These are phyloP conservation scores for Syzygium grande DNA, from an alignment of 345 rosid species.

Conservation along the genomic window DNA sequence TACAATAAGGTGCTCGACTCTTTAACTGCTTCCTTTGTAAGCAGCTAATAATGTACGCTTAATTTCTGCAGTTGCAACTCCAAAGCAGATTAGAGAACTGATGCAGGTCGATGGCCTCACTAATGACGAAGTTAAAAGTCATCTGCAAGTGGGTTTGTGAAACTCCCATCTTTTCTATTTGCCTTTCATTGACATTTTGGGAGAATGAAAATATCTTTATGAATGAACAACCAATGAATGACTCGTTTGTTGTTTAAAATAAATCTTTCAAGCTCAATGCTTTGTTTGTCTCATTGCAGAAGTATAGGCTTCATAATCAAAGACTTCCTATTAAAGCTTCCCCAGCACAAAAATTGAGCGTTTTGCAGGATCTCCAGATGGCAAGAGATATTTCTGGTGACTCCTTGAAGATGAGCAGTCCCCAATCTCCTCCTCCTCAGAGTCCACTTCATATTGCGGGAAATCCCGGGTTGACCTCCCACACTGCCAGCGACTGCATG, in stretches of 20 bases:
- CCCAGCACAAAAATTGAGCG: constrained; percentile 39
- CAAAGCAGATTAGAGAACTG: constrained; percentile 91
- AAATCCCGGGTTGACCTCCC: constrained; percentile 42
- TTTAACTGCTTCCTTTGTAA: background rate
- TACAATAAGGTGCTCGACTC: background rate
- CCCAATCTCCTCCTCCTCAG: constrained; percentile 69
- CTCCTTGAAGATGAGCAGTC: constrained; percentile 39
- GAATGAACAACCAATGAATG: background rate
- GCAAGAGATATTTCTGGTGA: constrained; percentile 38
- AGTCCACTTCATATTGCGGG: constrained; percentile 70
- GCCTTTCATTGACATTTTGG: background rate
- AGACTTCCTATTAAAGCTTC: constrained; percentile 25
- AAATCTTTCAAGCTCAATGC: background rate
- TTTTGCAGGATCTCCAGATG: constrained; percentile 54
- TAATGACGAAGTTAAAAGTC: constrained; percentile 98
- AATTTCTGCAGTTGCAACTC: constrained; percentile 71
- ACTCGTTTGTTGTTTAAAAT: background rate
- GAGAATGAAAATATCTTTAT: background rate
- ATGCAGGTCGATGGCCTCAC: constrained; percentile 96
- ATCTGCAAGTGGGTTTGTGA: constrained; percentile 61
- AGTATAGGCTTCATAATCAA: constrained; percentile 67
- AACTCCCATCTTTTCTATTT: background rate
- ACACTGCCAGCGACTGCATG: constrained; percentile 51
- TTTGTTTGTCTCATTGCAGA: constrained; percentile 34
- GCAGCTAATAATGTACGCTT: background rate